Evolutionary conservation across 2,329 filamentous ascomycete species (phyloP), one percentile per base, ranked within the genome.

Genomic region (Lasiodiplodia citricola): DNA sequence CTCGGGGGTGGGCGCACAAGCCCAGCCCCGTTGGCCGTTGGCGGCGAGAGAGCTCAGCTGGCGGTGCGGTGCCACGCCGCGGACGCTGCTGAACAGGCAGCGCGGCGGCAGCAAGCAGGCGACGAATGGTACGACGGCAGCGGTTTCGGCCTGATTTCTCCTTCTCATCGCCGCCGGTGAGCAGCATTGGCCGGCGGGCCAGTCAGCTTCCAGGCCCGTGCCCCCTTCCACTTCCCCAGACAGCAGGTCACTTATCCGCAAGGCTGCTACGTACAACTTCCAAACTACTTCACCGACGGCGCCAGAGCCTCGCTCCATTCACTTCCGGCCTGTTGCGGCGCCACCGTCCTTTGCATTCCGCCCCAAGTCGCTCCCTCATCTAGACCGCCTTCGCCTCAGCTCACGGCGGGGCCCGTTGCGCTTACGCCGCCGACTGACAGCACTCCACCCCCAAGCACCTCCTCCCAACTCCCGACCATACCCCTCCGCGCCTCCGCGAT

Each of bases 351-450:
- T 64, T 51, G 60, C 60, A 23, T 13, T 51, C 31, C 31, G 44
- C 44, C 60, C 41, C 60, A 31, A 31, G 44, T 28, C 47, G 60
- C 60, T 64, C 60, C 28, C 47, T 64, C 60, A 21, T 52, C 47
- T 41, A 52, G 60, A 64, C 60, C 60, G 47, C 60, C 60, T 35
- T 52, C 44, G 60, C 60, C 60, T 52, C 60, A 64, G 44, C 60
- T 64, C 44, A 23, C 60, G 47, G 60, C 60, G 60, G 60, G 60
- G 47, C 60, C 47, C 60, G 23, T 64, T 64, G 60, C 60, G 60
- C 60, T 64, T 64, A 64, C 60, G 60, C 65, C 65, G 65, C 65
- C 55, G 41, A 57, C 65, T 60, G 60, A 64, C 60, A 52, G 60
- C 60, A 52, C 47, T 64, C 55, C 60, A 64, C 60, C 60, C 60